Percentiles rank a stretch among this genome's conserved stretches.
These are phyloP conservation scores for Talaromyces rugulosus DNA, from an alignment of 2,329 filamentous ascomycete genomes.

Conservation along the genomic window DNA sequence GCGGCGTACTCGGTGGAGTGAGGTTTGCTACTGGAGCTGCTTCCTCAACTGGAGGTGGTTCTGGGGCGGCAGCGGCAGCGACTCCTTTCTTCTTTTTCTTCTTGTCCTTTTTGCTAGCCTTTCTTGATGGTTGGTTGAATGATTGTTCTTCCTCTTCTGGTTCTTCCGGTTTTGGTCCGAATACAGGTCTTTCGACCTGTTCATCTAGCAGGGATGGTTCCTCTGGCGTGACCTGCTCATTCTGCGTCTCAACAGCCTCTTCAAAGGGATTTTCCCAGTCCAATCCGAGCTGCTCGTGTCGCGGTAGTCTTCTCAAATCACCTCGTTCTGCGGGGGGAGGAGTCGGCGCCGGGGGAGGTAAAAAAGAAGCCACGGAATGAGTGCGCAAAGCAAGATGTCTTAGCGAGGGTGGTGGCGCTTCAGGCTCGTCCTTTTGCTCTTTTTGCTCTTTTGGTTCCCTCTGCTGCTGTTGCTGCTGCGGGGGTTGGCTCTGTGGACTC, in stretches of 20 bases:
- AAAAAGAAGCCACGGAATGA: conserved; percentile 8
- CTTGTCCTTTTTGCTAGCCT: conserved; percentile 26
- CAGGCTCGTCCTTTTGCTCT: background rate
- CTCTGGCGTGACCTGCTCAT: background rate
- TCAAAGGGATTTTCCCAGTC: conserved; percentile 12
- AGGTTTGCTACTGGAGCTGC: conserved; percentile 18
- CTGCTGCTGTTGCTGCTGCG: background rate
- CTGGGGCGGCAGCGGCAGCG: background rate
- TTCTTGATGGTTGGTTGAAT: conserved; percentile 14
- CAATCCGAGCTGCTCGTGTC: background rate
- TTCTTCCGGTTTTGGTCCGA: background rate
- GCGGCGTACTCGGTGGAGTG: conserved; percentile 38
- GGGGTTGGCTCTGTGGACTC: background rate
- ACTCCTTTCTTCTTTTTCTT: conserved; percentile 22
- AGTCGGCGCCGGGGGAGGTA: conserved; percentile 29
- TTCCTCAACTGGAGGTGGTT: conserved; percentile 17
- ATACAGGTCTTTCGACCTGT: background rate
- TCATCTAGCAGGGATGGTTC: background rate
- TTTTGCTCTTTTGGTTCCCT: background rate
- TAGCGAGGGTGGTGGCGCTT: background rate
- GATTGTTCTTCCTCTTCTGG: conserved; percentile 6
- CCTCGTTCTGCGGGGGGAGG: conserved; percentile 19
- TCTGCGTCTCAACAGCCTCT: background rate
- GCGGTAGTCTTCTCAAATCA: conserved; percentile 10
- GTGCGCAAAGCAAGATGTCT: conserved; percentile 2